Evolutionary conservation across 176 grass and related monocot genomes (phyloP), one percentile per base, ranked within the genome.

Genomic region (Juncus inflexus): DNA sequence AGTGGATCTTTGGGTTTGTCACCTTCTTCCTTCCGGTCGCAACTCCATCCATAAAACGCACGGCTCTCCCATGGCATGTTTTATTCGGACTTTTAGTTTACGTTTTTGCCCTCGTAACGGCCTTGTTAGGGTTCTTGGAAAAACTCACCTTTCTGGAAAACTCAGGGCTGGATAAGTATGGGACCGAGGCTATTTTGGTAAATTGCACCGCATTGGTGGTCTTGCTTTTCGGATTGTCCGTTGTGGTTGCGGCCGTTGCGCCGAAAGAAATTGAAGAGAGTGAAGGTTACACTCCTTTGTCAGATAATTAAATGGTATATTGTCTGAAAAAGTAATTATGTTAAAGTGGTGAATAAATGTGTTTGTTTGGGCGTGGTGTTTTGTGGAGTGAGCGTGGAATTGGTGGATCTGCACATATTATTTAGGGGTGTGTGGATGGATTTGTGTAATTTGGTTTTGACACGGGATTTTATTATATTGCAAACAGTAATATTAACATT

Each of bases 141-240:
- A 99, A 99, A 66, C 82, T 92, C 43, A 89, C 88, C 4, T 89
- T 99, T 75, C 80, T 99, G n/a, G 72, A 99, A 83, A 92, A 9
- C 75, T 15, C 57, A 12, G 83, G 85, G 37, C 78, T 99, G 62
- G 72, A 74, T 54, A 92, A 89, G 64, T 99, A 89, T 57, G 78
- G 94, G 58, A 35, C 83, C 35, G 85, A 99, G 79, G 85, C 88
- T 11, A 67, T 86, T 52, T 80, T 92, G 37, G 88, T 99, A 61
- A 99, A 99, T 72, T 89, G 72, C 63, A 99, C 83, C 8, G 88
- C 80, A 6, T 57, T 99, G 4, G 61, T 86, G 28, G 85, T 97
- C 50, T 83, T 80, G 37, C 75, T 92, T 15, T 77, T 92, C 47
- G 94, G 85, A 19, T 74, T 83, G 12, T 66, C 78, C 19, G 85